phyloP scores from a whole-genome alignment of 805 yeast genomes.

The Zygoascus ofunaensis region DNA sequence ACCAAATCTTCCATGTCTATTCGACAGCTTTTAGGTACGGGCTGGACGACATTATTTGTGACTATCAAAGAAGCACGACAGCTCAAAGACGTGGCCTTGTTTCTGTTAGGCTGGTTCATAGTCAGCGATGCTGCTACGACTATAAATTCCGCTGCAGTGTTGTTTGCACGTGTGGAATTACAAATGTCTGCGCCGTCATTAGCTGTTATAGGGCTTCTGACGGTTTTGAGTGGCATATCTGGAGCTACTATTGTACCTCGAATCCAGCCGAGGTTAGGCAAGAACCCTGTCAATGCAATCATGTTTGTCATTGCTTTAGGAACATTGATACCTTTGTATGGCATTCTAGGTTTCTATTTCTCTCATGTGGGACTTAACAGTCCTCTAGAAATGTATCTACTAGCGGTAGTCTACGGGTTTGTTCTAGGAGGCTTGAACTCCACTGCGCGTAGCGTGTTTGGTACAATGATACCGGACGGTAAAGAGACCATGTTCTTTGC shows the following conservation, averaged over 20 bases:
- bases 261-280: slow-evolving; percentile 27
- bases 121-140: slow-evolving; percentile 69
- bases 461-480: slow-evolving; percentile 63
- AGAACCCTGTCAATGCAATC: slow-evolving; percentile 41
- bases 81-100: slow-evolving; percentile 56
- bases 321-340: slow-evolving; percentile 61
- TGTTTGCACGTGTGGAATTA: slow-evolving; percentile 64
- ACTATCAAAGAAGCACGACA: slow-evolving; percentile 53
- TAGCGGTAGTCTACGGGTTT: slow-evolving; percentile 69
- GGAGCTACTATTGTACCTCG: slow-evolving; percentile 57
- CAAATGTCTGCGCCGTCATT: slow-evolving; percentile 59
- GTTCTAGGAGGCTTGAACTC: slow-evolving; percentile 68
- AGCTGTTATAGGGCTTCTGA: slow-evolving; percentile 54
- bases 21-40: slow-evolving; percentile 32
- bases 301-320: slow-evolving; percentile 51
- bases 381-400: slow-evolving; percentile 55
- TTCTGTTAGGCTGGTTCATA: slow-evolving; percentile 66
- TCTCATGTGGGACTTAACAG: slow-evolving; percentile 48
- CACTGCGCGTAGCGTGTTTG: slow-evolving; percentile 56
- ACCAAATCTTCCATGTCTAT: background rate
- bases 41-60: slow-evolving; percentile 50
- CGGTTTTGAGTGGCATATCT: slow-evolving; percentile 56
- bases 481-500: slow-evolving; percentile 71
- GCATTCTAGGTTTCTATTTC: slow-evolving; percentile 55
- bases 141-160: slow-evolving; percentile 67